A percentile compares a stretch with the other conserved stretches of the same genome.
phyloP scores from a whole-genome alignment of 2,329 filamentous ascomycete species.

The Diaporthe sp. region DNA sequence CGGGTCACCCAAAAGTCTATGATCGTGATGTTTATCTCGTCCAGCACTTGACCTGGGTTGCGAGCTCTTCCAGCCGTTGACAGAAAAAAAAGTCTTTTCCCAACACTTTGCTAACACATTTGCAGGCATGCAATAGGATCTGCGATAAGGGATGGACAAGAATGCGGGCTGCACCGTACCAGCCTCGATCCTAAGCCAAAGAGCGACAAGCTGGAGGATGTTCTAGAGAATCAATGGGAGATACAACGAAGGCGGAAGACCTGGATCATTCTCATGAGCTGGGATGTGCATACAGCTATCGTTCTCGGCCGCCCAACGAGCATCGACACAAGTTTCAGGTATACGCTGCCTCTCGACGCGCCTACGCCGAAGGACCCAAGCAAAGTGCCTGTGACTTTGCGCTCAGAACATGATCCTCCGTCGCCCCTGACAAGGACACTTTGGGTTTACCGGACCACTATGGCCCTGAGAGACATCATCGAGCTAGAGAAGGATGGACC shows the following conservation, averaged over 20 bases:
- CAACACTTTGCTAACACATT: not conserved
- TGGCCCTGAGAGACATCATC: constrained; percentile 66
- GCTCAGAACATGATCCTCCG: constrained; percentile 66
- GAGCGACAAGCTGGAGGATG: constrained; percentile 61
- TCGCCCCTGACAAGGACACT: constrained; percentile 69
- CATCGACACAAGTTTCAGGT: constrained; percentile 63
- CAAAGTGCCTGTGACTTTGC: constrained; percentile 62
- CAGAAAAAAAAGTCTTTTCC: constrained; percentile 42
- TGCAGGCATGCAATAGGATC: constrained; percentile 64
- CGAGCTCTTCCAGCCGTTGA: not conserved
- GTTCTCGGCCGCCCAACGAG: constrained; percentile 70
- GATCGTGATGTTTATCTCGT: not conserved
- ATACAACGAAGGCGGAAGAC: constrained; percentile 68
- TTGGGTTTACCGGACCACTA: constrained; percentile 63
- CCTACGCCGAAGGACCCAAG: constrained; percentile 62
- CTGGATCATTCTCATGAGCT: constrained; percentile 68
- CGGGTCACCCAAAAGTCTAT: not conserved
- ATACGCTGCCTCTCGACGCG: constrained; percentile 68
- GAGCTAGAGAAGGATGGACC: constrained; percentile 70
- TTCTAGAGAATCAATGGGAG: constrained; percentile 70
- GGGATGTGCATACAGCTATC: constrained; percentile 68
- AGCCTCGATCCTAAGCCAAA: constrained; percentile 64
- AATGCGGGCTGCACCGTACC: constrained; percentile 72
- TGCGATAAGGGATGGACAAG: constrained; percentile 73
- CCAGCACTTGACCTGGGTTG: not conserved